These are phyloP conservation scores for Prunus yedoensis DNA, from an alignment of 331 rosid species.

Conservation along the genomic window DNA sequence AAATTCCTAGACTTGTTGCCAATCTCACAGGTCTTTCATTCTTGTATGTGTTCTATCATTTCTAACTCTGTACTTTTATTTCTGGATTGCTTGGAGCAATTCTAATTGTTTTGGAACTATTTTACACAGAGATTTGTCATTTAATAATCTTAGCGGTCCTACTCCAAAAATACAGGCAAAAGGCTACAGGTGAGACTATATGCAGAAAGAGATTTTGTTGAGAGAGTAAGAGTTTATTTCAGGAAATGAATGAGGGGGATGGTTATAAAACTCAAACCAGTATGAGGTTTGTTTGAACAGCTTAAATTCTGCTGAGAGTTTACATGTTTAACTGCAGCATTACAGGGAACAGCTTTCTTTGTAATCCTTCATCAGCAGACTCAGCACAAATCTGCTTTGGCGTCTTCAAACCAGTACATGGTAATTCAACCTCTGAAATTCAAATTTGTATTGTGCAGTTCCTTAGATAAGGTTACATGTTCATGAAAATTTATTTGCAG, in stretches of 20 bases:
- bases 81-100: conserved; percentile 11
- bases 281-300: neutral
- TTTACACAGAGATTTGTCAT: conserved; percentile 75
- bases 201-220: neutral
- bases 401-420: conserved; percentile 55
- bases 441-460: neutral
- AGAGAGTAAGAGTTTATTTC: neutral
- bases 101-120: conserved; percentile 11
- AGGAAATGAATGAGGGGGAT: neutral
- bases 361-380: conserved; percentile 50
- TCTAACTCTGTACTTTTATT: conserved; percentile 11
- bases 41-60: conserved; percentile 53
- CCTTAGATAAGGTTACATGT: conserved; percentile 10
- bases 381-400: conserved; percentile 50
- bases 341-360: conserved; percentile 81
- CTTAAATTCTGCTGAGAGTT: conserved; percentile 14
- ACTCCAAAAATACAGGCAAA: conserved; percentile 84
- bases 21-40: conserved; percentile 74
- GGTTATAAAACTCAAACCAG: neutral
- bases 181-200: conserved; percentile 74
- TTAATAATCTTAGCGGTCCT: conserved; percentile 93
- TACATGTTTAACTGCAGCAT: conserved; percentile 47
- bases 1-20: conserved; percentile 80
- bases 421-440: conserved; percentile 41
- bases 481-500: conserved; percentile 39